Evolutionary conservation across 202 grass and related monocot genomes (phyloP).

Genomic region (Panicum hallii): DNA sequence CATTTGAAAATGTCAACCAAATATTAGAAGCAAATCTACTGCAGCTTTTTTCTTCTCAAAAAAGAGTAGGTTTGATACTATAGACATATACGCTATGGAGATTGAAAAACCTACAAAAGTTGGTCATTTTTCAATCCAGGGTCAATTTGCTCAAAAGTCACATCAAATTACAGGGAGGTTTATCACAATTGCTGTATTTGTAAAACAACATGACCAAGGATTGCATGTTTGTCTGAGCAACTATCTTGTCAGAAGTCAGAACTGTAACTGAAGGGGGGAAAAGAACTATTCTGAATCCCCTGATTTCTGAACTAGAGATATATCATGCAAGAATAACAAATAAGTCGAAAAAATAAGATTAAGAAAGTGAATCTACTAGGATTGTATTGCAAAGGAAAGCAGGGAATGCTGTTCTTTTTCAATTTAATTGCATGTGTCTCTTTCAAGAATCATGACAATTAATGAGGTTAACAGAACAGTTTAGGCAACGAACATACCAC

Average conservation of each 20-base stretch:
- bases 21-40: slow-evolving; percentile 30
- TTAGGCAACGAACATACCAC: slow-evolving; percentile 73
- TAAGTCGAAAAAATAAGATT: slow-evolving; percentile 6
- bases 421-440: slow-evolving; percentile 15
- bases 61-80: background rate
- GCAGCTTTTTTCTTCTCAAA: background rate
- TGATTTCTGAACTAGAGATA: slow-evolving; percentile 13
- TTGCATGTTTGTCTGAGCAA: slow-evolving; percentile 1
- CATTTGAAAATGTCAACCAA: slow-evolving; percentile 18
- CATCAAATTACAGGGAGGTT: slow-evolving; percentile 30
- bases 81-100: background rate
- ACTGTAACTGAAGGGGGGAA: background rate
- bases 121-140: slow-evolving; percentile 6
- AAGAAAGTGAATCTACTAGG: slow-evolving; percentile 5
- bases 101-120: background rate
- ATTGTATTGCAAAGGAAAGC: slow-evolving; percentile 20
- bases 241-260: background rate
- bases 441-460: slow-evolving; percentile 16
- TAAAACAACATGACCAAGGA: background rate
- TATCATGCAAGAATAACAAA: slow-evolving; percentile 17
- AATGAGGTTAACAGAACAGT: slow-evolving; percentile 31
- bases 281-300: background rate
- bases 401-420: background rate
- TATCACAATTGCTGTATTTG: background rate
- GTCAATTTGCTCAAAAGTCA: background rate